Conservation (phyloP, 75 land plant genomes). For the Pinus tabuliformis region DNA sequence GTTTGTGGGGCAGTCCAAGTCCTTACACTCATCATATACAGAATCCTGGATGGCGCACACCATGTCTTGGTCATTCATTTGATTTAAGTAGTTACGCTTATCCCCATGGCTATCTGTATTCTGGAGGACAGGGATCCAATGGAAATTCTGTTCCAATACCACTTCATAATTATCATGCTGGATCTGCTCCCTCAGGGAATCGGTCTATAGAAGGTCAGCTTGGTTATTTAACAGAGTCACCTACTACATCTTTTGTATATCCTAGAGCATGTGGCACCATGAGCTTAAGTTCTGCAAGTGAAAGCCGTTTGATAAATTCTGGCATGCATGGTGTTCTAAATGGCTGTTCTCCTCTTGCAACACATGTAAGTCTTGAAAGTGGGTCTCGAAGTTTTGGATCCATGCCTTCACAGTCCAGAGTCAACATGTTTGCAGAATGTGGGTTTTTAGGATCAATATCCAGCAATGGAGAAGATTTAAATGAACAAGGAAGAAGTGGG, state of each 20-base stretch:
- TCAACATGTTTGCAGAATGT: slow-evolving; percentile 42
- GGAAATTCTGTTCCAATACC: slow-evolving; percentile 21
- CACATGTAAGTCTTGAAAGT: slow-evolving; percentile 33
- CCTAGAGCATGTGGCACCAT: slow-evolving; percentile 42
- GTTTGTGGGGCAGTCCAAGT: slow-evolving; percentile 85
- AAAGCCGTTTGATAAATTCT: slow-evolving; percentile 48
- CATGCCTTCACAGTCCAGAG: slow-evolving; percentile 50
- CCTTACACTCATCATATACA: slow-evolving; percentile 33
- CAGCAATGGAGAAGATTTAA: background rate
- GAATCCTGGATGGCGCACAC: slow-evolving; percentile 42
- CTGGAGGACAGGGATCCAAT: slow-evolving; percentile 26
- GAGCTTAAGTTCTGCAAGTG: slow-evolving; percentile 41
- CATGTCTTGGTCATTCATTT: slow-evolving; percentile 31
- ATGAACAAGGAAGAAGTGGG: slow-evolving; percentile 12
- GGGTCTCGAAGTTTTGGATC: slow-evolving; percentile 57
- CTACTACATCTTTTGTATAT: slow-evolving; percentile 52
- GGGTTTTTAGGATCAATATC: slow-evolving; percentile 35
- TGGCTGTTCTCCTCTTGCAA: slow-evolving; percentile 31
- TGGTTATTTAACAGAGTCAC: slow-evolving; percentile 66
- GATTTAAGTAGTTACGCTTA: slow-evolving; percentile 29
- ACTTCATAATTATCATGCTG: slow-evolving; percentile 48
- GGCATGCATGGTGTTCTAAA: slow-evolving; percentile 40
- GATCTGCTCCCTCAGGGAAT: slow-evolving; percentile 74
- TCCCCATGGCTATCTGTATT: slow-evolving; percentile 23
- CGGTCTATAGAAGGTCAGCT: slow-evolving; percentile 43